phyloP scores from a whole-genome alignment of 1,139 yeast species.

The Lodderomyces margitis region DNA sequence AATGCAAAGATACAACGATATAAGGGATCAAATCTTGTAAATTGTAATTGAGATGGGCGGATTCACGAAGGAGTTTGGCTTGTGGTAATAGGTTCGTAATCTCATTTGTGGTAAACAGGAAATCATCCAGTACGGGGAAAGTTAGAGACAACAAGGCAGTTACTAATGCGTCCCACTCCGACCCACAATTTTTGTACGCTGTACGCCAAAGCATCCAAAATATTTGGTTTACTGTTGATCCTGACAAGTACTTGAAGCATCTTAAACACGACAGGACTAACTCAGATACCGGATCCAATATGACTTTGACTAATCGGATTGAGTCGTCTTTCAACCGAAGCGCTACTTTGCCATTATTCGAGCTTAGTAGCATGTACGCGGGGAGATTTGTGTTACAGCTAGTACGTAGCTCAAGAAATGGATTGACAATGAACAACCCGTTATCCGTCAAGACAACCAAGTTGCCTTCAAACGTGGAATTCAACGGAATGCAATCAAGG shows the following conservation, averaged over 20 bases:
- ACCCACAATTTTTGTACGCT: conserved; percentile 40
- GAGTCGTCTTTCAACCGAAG: conserved; percentile 23
- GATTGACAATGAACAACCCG: conserved; percentile 53
- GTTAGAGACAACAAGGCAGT: conserved; percentile 50
- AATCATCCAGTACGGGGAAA: conserved; percentile 36
- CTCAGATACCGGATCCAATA: conserved; percentile 46
- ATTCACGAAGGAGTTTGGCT: conserved; percentile 32
- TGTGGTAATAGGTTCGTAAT: conserved; percentile 40
- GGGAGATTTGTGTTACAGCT: conserved; percentile 24
- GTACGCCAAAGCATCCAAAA: conserved; percentile 67
- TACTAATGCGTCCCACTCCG: conserved; percentile 66
- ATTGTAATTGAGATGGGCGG: conserved; percentile 32
- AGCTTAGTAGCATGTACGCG: conserved; percentile 21
- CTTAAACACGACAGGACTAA: conserved; percentile 44
- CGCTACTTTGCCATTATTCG: conserved; percentile 30
- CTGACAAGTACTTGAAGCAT: conserved; percentile 55
- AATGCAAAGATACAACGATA: conserved; percentile 67
- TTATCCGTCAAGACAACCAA: conserved; percentile 36
- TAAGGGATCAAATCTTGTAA: conserved; percentile 55
- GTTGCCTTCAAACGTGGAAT: conserved; percentile 37
- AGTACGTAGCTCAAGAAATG: conserved; percentile 59
- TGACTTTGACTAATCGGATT: conserved; percentile 32
- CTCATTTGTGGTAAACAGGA: conserved; percentile 23
- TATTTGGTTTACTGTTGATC: conserved; percentile 55
- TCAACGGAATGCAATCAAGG: conserved; percentile 41